Conservation (phyloP, 805 yeast genomes). For the Pichia rugopelliculosa region DNA sequence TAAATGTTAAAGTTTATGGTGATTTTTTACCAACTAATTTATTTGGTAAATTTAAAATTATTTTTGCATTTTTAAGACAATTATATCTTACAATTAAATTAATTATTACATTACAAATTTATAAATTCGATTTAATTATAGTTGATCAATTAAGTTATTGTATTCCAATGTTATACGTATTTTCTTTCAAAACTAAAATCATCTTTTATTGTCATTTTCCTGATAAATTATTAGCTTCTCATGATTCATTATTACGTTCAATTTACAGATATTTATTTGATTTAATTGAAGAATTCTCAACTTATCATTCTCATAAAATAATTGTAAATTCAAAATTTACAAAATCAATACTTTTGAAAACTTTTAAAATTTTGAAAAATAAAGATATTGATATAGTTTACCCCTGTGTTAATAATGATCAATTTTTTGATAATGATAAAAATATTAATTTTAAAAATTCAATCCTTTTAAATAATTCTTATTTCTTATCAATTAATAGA, state of each 20-base stretch:
- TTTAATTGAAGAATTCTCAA: conserved; percentile 71
- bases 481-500: conserved; percentile 74
- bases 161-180: conserved; percentile 58
- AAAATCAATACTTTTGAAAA: conserved; percentile 51
- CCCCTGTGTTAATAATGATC: conserved; percentile 61
- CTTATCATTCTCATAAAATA: conserved; percentile 65
- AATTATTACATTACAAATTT: conserved; percentile 42
- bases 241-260: conserved; percentile 45
- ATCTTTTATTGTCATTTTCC: conserved; percentile 96
- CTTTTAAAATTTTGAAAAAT: conserved; percentile 42
- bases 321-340: conserved; percentile 91
- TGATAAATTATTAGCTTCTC: conserved; percentile 68
- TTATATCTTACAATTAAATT: conserved; percentile 46
- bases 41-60: conserved; percentile 60
- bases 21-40: conserved; percentile 74
- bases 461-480: conserved; percentile 32
- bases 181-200: conserved; percentile 39
- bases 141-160: conserved; percentile 87
- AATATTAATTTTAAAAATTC: conserved; percentile 24
- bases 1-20: conserved; percentile 70
- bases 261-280: conserved; percentile 81
- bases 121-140: conserved; percentile 59
- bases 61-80: conserved; percentile 82
- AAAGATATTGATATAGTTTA: conserved; percentile 52
- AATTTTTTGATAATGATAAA: conserved; percentile 7